Conservation (phyloP, 1,139 yeast species). For the Pichiaceae sp. region DNA sequence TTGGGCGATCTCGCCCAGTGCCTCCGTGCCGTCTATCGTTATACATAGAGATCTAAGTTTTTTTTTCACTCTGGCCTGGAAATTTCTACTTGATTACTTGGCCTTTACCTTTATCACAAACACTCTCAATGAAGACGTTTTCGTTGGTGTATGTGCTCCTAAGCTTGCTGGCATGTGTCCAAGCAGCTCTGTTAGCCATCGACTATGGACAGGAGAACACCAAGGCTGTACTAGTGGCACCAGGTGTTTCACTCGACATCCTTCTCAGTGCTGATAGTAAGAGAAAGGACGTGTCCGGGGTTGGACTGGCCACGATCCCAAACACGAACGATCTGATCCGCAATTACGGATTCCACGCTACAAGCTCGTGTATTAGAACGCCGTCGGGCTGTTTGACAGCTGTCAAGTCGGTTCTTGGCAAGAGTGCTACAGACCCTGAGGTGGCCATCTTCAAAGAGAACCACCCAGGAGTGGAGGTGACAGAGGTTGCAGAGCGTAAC, state of each 20-base stretch:
- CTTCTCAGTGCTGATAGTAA: slow-evolving; percentile 86
- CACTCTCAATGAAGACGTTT: not conserved
- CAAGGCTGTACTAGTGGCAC: slow-evolving; percentile 85
- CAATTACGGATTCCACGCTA: slow-evolving; percentile 70
- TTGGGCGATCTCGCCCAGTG: not conserved
- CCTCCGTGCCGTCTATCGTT: not conserved
- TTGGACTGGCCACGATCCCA: slow-evolving; percentile 47
- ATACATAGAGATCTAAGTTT: slow-evolving; percentile 1
- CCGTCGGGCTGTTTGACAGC: slow-evolving; percentile 66
- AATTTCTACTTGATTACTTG: too few species aligned
- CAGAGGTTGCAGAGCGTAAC: slow-evolving; percentile 37
- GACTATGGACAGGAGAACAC: slow-evolving; percentile 88
- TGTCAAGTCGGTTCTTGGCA: slow-evolving; percentile 67
- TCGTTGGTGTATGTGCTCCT: not conserved
- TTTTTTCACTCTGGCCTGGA: slow-evolving; percentile 1
- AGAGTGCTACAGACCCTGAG: slow-evolving; percentile 38
- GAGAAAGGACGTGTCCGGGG: slow-evolving; percentile 77
- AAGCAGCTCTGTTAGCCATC: slow-evolving; percentile 67
- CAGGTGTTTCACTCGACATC: slow-evolving; percentile 81
- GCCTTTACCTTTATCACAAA: too few species aligned
- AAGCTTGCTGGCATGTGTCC: slow-evolving; percentile 2
- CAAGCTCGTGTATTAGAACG: slow-evolving; percentile 60
- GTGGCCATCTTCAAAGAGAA: slow-evolving; percentile 36
- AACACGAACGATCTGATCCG: slow-evolving; percentile 50
- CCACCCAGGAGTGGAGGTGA: slow-evolving; percentile 57